Percentiles rank a stretch among this genome's conserved stretches.
phyloP scores from a whole-genome alignment of 768 basidiomycete species.

The Mycena sanguinolenta region DNA sequence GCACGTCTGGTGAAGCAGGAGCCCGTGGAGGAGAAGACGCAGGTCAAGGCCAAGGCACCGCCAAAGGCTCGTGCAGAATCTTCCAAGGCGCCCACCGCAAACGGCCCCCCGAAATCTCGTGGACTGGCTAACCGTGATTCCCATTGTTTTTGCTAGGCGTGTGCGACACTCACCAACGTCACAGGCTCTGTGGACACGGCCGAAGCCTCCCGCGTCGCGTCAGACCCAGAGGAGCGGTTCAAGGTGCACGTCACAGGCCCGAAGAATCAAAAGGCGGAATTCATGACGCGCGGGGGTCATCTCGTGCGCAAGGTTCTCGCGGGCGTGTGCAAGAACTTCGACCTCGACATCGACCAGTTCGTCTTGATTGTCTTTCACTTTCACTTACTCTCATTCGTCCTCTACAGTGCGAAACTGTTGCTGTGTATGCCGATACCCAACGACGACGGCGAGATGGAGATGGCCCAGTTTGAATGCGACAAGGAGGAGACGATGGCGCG shows the following conservation, averaged over 20 bases:
- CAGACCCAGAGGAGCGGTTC: constrained; percentile 24
- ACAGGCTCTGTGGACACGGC: constrained; percentile 6
- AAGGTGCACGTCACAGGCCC: constrained; percentile 23
- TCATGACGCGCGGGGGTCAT: constrained; percentile 48
- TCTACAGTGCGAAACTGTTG: constrained; percentile 28
- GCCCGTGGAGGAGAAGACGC: background rate
- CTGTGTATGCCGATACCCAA: constrained; percentile 7
- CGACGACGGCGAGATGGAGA: constrained; percentile 12
- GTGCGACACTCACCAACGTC: background rate
- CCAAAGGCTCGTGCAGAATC: background rate
- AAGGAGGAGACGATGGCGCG: constrained; percentile 25
- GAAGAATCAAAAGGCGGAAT: constrained; percentile 26
- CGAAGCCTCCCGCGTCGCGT: constrained; percentile 12
- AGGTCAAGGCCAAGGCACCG: background rate
- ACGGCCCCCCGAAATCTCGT: constrained; percentile 1
- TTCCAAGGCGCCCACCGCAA: background rate
- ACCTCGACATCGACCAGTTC: constrained; percentile 36
- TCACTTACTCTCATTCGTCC: background rate
- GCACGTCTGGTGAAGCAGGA: background rate
- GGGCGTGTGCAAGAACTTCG: constrained; percentile 46
- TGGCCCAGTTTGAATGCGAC: constrained; percentile 11
- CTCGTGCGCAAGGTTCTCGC: constrained; percentile 45
- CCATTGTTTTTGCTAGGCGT: background rate
- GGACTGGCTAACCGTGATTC: constrained; percentile 4
- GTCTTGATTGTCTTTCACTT: background rate